These are phyloP conservation scores for Ophiostoma australiae DNA, from an alignment of 2,329 filamentous ascomycete species.

Conservation along the genomic window DNA sequence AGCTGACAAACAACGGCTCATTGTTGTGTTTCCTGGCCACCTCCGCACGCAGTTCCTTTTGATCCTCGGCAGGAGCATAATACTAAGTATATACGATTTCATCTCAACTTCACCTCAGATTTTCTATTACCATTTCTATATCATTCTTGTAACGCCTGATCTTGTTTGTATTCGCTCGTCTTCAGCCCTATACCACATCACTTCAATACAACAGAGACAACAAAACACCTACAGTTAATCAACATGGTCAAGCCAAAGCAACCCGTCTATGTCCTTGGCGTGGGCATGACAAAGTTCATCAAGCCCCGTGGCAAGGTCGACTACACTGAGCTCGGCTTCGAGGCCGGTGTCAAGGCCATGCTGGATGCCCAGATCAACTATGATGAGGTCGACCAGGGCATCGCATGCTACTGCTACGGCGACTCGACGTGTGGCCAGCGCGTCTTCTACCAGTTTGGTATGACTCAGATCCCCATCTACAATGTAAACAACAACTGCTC, in stretches of 20 bases:
- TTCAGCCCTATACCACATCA: neutral
- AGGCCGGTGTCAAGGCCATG: slow-evolving; percentile 85
- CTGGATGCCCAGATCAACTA: slow-evolving; percentile 86
- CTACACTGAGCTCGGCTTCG: slow-evolving; percentile 90
- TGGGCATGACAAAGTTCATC: slow-evolving; percentile 99
- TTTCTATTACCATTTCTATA: neutral
- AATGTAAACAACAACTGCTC: slow-evolving; percentile 99
- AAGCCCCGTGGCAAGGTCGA: slow-evolving; percentile 91
- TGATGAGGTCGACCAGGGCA: slow-evolving; percentile 89
- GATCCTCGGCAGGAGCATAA: neutral
- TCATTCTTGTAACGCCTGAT: neutral
- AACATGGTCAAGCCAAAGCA: slow-evolving; percentile 49
- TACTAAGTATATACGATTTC: neutral
- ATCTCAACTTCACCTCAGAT: neutral
- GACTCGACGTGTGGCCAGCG: slow-evolving; percentile 93
- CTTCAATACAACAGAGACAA: neutral
- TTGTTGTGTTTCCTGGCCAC: neutral
- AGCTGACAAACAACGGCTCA: neutral
- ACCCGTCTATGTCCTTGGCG: slow-evolving; percentile 81
- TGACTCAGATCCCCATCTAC: slow-evolving; percentile 93
- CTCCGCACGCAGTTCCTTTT: neutral
- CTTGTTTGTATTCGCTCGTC: neutral
- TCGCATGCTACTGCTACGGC: slow-evolving; percentile 98
- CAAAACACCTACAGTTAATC: neutral
- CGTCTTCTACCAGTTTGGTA: slow-evolving; percentile 98